These are phyloP conservation scores for Globisporangium mamillatum DNA, from an alignment of 352 stramenopile genomes.

Conservation along the genomic window DNA sequence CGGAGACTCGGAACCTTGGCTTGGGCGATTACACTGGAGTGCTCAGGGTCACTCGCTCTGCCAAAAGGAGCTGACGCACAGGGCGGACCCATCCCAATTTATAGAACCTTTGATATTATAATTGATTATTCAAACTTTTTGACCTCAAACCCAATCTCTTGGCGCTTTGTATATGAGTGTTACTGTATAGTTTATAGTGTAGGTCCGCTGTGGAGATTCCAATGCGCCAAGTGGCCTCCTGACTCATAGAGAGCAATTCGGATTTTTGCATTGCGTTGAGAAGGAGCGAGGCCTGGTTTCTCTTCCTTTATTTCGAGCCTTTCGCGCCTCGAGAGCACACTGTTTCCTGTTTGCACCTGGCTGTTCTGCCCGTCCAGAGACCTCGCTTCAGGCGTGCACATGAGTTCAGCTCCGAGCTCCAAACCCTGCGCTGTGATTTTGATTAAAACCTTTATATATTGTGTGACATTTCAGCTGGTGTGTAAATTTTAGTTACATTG, in stretches of 20 bases:
- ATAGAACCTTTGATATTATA: neutral
- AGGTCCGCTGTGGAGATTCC: neutral
- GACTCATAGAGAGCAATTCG: neutral
- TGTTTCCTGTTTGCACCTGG: neutral
- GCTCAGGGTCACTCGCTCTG: too few species aligned
- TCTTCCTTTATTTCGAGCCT: neutral
- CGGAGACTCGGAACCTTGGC: too few species aligned
- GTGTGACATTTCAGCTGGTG: too few species aligned
- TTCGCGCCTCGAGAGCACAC: neutral
- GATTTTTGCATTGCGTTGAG: constrained; percentile 3
- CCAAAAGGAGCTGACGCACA: neutral
- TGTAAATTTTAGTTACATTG: too few species aligned
- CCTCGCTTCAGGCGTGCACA: neutral
- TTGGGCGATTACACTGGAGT: too few species aligned
- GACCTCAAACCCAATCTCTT: neutral
- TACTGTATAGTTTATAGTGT: neutral
- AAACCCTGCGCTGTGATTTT: neutral
- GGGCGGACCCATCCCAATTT: neutral
- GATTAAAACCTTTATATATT: neutral
- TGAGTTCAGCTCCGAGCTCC: neutral
- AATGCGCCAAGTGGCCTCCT: constrained; percentile 2
- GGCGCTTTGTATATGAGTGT: neutral
- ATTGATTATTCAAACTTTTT: neutral
- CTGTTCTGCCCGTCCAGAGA: neutral
- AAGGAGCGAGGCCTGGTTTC: neutral